Evolutionary conservation across 768 basidiomycete genomes (phyloP).

Genomic region (Mycena metata): DNA sequence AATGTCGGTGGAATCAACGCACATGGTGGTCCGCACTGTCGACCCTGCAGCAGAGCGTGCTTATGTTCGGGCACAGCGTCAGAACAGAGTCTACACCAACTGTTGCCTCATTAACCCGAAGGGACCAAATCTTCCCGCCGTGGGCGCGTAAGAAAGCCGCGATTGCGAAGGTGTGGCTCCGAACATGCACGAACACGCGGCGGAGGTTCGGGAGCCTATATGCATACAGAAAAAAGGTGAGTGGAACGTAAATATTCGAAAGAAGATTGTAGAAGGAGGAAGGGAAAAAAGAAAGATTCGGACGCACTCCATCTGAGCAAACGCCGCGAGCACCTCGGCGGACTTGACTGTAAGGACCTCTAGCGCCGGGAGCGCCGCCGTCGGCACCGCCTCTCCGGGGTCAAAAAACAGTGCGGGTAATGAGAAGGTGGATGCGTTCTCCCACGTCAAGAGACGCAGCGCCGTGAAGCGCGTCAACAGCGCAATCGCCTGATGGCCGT

Average conservation of each 20-base stretch:
- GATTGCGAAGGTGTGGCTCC: neutral
- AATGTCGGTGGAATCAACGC: neutral
- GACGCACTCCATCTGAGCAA: conserved; percentile 7
- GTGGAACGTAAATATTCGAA: no score
- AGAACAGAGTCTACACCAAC: neutral
- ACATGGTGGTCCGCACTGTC: neutral
- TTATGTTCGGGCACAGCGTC: conserved; percentile 6
- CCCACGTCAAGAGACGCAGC: neutral
- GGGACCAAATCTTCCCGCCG: neutral
- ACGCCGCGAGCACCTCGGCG: neutral
- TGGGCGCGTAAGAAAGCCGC: neutral
- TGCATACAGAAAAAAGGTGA: no score
- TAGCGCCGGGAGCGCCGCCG: conserved; percentile 4
- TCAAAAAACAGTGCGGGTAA: neutral
- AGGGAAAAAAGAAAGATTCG: neutral
- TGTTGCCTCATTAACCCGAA: neutral
- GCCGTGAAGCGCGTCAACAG: neutral
- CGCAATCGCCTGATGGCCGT: neutral
- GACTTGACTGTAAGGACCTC: neutral
- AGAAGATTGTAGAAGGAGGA: neutral
- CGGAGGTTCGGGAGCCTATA: conserved; percentile 5
- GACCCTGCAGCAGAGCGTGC: neutral
- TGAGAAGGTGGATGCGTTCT: neutral
- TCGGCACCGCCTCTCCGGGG: neutral
- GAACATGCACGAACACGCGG: neutral